phyloP scores from a whole-genome alignment of 768 basidiomycete genomes.

The Panellus pusillus region DNA sequence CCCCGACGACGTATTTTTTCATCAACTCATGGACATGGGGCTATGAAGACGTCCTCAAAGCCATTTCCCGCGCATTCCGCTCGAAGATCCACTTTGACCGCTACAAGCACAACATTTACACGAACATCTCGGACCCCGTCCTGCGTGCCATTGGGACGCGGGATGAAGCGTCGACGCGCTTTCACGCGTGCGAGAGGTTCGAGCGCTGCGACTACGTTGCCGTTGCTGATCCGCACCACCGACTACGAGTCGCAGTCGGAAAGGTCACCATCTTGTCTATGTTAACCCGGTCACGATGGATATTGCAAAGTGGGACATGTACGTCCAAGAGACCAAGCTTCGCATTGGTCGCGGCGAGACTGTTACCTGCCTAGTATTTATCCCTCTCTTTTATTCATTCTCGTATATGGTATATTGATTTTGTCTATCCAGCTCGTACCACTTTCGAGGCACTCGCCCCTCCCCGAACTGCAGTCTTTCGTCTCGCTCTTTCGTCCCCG shows the following conservation, averaged over 20 bases:
- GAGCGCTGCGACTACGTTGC: constrained; percentile 67
- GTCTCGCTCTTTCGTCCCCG: constrained; percentile 80
- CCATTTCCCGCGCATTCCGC: constrained; percentile 64
- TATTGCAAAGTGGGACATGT: constrained; percentile 49
- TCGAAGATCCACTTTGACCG: constrained; percentile 87
- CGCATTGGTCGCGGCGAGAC: constrained; percentile 41
- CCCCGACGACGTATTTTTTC: constrained; percentile 76
- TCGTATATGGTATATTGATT: neutral
- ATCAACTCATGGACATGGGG: constrained; percentile 97
- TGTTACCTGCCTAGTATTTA: constrained; percentile 64
- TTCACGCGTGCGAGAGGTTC: constrained; percentile 92
- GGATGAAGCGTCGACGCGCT: constrained; percentile 66
- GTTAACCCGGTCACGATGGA: constrained; percentile 82
- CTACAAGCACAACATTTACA: constrained; percentile 77
- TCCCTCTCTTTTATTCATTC: neutral
- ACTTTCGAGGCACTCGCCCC: constrained; percentile 81
- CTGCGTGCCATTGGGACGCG: constrained; percentile 59
- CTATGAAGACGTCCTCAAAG: constrained; percentile 89
- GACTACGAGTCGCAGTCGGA: constrained; percentile 37
- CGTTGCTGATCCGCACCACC: constrained; percentile 27
- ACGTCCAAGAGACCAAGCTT: constrained; percentile 40
- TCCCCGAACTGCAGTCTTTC: constrained; percentile 82
- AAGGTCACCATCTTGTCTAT: constrained; percentile 68
- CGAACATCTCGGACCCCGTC: constrained; percentile 57
- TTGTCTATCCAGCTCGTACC: constrained; percentile 63